phyloP scores from a whole-genome alignment of 768 basidiomycete species.

The Termitomyces sp. region DNA sequence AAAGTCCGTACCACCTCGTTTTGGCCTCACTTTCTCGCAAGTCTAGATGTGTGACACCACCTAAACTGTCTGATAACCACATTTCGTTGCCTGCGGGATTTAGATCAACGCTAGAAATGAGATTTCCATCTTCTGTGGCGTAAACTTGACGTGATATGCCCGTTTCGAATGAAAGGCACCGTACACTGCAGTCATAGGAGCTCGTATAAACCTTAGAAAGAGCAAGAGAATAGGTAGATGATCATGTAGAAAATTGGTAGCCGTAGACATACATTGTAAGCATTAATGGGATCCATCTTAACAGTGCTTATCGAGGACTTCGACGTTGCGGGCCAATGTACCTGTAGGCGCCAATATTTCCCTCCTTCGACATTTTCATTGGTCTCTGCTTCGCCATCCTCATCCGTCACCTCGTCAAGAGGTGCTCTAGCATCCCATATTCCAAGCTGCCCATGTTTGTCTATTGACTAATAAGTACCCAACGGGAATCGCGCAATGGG shows the following conservation, averaged over 20 bases:
- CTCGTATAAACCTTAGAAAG: slow-evolving; percentile 65
- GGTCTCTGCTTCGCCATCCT: slow-evolving; percentile 48
- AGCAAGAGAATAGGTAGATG: neutral
- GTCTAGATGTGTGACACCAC: slow-evolving; percentile 75
- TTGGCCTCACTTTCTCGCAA: slow-evolving; percentile 59
- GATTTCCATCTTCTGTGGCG: slow-evolving; percentile 47
- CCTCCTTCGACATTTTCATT: slow-evolving; percentile 55
- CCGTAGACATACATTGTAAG: slow-evolving; percentile 55
- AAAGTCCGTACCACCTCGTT: slow-evolving; percentile 59
- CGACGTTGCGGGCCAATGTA: slow-evolving; percentile 80
- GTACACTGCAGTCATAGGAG: slow-evolving; percentile 79
- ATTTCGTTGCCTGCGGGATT: slow-evolving; percentile 68
- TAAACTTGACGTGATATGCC: slow-evolving; percentile 71
- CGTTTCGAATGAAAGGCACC: slow-evolving; percentile 67
- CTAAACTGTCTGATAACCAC: slow-evolving; percentile 77
- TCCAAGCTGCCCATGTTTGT: slow-evolving; percentile 80
- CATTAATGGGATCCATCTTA: slow-evolving; percentile 72
- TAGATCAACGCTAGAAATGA: slow-evolving; percentile 73
- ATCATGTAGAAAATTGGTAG: neutral
- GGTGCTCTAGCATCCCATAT: slow-evolving; percentile 84
- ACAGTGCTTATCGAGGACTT: slow-evolving; percentile 78
- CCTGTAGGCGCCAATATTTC: slow-evolving; percentile 75
- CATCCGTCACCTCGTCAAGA: slow-evolving; percentile 60
- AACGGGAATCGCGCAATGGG: neutral
- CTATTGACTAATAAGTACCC: slow-evolving; percentile 31